Evolutionary conservation across 768 basidiomycete genomes (phyloP).

Genomic region (Fomitopsis pulvina): DNA sequence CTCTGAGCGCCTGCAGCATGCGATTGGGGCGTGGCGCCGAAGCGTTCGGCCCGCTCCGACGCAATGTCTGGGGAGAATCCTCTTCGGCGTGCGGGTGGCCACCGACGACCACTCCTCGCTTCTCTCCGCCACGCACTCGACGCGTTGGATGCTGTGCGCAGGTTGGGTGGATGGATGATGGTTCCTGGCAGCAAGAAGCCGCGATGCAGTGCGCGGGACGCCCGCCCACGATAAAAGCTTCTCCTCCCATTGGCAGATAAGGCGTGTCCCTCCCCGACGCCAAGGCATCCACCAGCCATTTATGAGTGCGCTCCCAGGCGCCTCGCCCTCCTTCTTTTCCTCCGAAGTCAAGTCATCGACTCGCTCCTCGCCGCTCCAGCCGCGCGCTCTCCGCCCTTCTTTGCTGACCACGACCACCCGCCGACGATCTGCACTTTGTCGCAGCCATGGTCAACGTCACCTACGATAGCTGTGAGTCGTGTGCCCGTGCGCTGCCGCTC

Average conservation of each 20-base stretch:
- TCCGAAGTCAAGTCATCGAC: neutral
- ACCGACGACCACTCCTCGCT: no score
- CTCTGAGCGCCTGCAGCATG: no score
- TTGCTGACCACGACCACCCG: neutral
- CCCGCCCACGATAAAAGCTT: no score
- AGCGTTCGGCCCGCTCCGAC: no score
- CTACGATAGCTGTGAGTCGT: slow-evolving; percentile 32
- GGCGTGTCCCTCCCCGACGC: neutral
- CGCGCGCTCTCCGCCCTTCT: slow-evolving; percentile 2
- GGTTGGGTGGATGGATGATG: no score
- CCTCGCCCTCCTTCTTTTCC: slow-evolving; percentile 5
- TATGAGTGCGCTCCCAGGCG: neutral
- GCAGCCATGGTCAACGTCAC: slow-evolving; percentile 36
- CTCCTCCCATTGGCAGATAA: slow-evolving; percentile 1
- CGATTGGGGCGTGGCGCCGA: no score
- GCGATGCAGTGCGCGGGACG: no score
- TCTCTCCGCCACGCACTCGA: no score
- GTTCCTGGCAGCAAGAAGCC: no score
- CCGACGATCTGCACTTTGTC: slow-evolving; percentile 2
- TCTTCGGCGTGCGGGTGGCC: no score
- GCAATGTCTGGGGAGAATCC: no score
- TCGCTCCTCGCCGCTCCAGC: neutral
- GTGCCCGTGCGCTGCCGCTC: neutral
- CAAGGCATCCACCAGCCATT: neutral
- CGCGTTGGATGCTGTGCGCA: no score